Evolutionary conservation across 2,329 filamentous ascomycete genomes (phyloP).

Genomic region (Ophiosphaerella narmari): DNA sequence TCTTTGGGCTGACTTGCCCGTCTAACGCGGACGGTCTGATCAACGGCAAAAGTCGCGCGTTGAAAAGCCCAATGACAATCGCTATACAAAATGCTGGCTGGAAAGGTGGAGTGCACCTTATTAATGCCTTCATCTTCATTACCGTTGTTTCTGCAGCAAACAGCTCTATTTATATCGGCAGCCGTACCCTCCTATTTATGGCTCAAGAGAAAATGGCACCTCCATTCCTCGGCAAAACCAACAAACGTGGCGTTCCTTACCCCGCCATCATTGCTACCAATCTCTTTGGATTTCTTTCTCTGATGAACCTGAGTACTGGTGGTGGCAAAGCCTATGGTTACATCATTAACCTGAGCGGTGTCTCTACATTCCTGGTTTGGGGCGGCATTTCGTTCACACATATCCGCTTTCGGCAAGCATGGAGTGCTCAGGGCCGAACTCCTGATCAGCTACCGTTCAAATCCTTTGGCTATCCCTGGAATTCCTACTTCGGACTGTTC

Average conservation of each 20-base stretch:
- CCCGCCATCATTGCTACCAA: conserved; percentile 70
- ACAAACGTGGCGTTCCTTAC: conserved; percentile 65
- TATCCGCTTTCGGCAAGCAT: conserved; percentile 70
- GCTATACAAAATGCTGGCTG: conserved; percentile 73
- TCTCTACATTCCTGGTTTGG: conserved; percentile 75
- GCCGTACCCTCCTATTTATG: conserved; percentile 76
- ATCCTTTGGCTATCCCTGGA: conserved; percentile 55
- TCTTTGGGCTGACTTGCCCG: conserved; percentile 69
- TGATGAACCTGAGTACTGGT: conserved; percentile 74
- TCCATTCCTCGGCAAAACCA: conserved; percentile 69
- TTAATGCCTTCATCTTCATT: conserved; percentile 68
- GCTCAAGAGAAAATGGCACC: conserved; percentile 75
- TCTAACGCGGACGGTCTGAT: conserved; percentile 68
- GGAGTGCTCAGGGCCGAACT: conserved; percentile 48
- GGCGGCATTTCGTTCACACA: conserved; percentile 71
- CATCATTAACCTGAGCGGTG: conserved; percentile 72
- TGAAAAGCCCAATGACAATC: conserved; percentile 59
- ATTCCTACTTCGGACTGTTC: conserved; percentile 54
- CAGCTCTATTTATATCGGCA: conserved; percentile 76
- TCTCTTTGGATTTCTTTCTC: conserved; percentile 70
- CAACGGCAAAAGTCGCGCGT: conserved; percentile 63
- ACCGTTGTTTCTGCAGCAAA: conserved; percentile 67
- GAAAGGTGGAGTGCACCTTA: conserved; percentile 72
- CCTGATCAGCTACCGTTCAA: conserved; percentile 54
- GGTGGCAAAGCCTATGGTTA: conserved; percentile 68